Evolutionary conservation across 768 basidiomycete genomes (phyloP), one percentile per base, ranked within the genome.

Genomic region (Serpula lacrymans): DNA sequence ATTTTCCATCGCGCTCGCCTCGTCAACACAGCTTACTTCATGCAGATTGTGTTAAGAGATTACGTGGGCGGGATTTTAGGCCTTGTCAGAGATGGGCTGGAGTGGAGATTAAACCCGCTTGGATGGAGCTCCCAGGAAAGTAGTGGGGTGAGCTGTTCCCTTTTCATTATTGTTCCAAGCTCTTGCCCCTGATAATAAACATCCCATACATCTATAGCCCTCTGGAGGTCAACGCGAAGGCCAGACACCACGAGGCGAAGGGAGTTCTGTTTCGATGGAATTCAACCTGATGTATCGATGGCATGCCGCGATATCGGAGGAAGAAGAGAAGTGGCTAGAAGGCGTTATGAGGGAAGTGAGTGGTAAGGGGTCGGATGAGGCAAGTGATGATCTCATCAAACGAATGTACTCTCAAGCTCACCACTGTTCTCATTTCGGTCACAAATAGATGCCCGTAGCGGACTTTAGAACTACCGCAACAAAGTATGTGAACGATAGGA

Each of bases 1-100:
- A 78, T 89, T 33, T 89, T 86, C 64, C 71, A 84, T 43, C 76
- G 82, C 21, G 70, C 84, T 8, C 74, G 87, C 34, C 66, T 88
- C 33, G 78, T 88, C 32, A 89, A 89, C 57, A 81, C 79, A 38
- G 82, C 75, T 3, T 82, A 70, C 51, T 84, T 85, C 50, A 76
- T 84, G 73, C 75, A 80, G 45, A 75, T 82, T 25, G 81, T 87
- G 51, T 65, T 88, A 30, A 48, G 53, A 64, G 86, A 88, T 55
- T 89, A 89, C 46, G 80, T 89, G 13, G 84, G 83, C 13, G 72
- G 75, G 14, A 88, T 89, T 48, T 69, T 89, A 22, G 82, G 80
- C 13, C 71, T 87, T 11, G 75, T 72, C n/a, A 68, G 75, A 23
- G 82, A 88, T 48, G 76, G 78, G 2, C 62, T 63, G 43, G 54